These are phyloP conservation scores for Vigna nakashimae DNA, from an alignment of 306 rosid species.

Conservation along the genomic window DNA sequence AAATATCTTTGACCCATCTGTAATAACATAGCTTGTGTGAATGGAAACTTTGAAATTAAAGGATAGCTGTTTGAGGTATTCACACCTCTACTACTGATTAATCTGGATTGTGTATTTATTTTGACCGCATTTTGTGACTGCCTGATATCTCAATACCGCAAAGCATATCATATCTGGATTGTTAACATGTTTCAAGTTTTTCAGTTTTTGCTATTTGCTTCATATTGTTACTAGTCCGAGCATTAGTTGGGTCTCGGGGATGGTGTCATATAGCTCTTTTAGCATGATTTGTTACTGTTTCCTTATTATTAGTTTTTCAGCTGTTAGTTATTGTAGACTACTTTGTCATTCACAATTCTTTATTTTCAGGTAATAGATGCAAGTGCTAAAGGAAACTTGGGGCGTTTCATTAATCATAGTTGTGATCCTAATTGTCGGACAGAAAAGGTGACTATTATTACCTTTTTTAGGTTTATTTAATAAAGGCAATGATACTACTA, in stretches of 20 bases:
- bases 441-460: conserved; percentile 74
- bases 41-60: conserved; percentile 5
- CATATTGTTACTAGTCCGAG: conserved; percentile 20
- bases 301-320: not conserved
- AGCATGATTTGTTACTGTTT: conserved; percentile 6
- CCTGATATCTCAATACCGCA: not conserved
- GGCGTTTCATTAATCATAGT: conserved; percentile 98
- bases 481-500: conserved; percentile 20
- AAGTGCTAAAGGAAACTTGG: conserved; percentile 97
- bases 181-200: not conserved
- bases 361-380: conserved; percentile 95
- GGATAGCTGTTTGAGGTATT: not conserved
- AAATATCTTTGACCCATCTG: not conserved
- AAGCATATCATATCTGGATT: not conserved
- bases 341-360: conserved; percentile 36
- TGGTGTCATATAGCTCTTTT: conserved; percentile 19
- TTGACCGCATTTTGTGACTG: conserved; percentile 11
- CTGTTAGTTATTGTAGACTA: not conserved
- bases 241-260: conserved; percentile 16
- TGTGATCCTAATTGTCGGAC: conserved; percentile 98
- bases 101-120: conserved; percentile 2
- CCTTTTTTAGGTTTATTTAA: conserved; percentile 1
- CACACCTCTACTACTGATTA: not conserved
- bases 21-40: not conserved
- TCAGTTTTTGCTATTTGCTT: conserved; percentile 1